Conservation (phyloP, 31 red algal species). For the Porphyra umbilicalis region DNA sequence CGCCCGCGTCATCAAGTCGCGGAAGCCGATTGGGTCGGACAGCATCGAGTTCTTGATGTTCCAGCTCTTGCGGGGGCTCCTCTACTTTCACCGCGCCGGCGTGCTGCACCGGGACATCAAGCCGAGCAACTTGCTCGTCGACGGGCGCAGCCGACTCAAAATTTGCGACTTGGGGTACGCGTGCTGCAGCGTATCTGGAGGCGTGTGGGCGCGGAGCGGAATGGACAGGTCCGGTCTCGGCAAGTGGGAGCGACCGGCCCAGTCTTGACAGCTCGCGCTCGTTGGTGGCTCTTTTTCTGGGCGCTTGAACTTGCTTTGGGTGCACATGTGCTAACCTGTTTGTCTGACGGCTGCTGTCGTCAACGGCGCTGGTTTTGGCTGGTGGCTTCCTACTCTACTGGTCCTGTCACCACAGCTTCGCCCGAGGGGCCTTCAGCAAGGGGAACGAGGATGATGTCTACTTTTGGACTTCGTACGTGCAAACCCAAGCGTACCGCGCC, state of each 20-base stretch:
- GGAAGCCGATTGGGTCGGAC: slow-evolving; percentile 51
- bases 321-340: too few species aligned
- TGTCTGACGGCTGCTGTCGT: too few species aligned
- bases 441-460: slow-evolving; percentile 44
- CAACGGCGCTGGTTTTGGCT: too few species aligned
- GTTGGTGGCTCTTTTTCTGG: too few species aligned
- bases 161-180: slow-evolving; percentile 76
- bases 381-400: too few species aligned
- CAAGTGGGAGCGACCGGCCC: too few species aligned
- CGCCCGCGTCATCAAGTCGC: slow-evolving; percentile 47
- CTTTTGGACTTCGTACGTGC: slow-evolving; percentile 74
- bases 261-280: too few species aligned
- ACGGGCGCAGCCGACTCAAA: slow-evolving; percentile 52
- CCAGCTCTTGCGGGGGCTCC: slow-evolving; percentile 74
- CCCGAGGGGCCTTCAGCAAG: slow-evolving; percentile 36
- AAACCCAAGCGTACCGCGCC: slow-evolving; percentile 64
- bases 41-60: slow-evolving; percentile 81
- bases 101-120: slow-evolving; percentile 89
- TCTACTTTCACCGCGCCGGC: slow-evolving; percentile 59
- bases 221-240: too few species aligned
- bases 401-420: too few species aligned
- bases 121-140: slow-evolving; percentile 73
- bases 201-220: too few species aligned
- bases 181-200: too few species aligned
- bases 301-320: too few species aligned